Evolutionary conservation across 345 rosid genomes (phyloP).

Genomic region (Sapria himalayana): DNA sequence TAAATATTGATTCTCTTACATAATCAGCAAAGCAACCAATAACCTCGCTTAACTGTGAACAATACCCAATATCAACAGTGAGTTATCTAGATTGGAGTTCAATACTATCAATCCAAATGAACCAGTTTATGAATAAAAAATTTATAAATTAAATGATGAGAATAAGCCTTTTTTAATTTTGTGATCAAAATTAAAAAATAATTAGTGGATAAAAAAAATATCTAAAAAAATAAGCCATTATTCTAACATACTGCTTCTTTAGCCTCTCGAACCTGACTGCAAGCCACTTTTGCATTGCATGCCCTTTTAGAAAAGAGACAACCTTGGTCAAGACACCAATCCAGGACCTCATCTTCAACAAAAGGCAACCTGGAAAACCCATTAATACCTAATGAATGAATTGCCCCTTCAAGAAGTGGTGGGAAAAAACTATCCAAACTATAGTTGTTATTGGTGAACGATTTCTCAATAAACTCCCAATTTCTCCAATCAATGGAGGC

Average conservation of each 20-base stretch:
- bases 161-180: too few species aligned
- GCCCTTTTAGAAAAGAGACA: slow-evolving; percentile 14
- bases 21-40: too few species aligned
- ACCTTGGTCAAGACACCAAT: slow-evolving; percentile 12
- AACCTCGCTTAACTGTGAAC: too few species aligned
- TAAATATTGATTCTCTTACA: slow-evolving; percentile 12
- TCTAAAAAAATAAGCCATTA: slow-evolving; percentile 1
- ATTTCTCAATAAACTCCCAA: slow-evolving; percentile 35
- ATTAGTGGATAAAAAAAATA: neutral
- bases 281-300: slow-evolving; percentile 10
- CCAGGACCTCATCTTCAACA: slow-evolving; percentile 11
- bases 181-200: neutral
- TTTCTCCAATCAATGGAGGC: slow-evolving; percentile 49
- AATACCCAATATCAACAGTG: too few species aligned
- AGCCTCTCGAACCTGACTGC: slow-evolving; percentile 12
- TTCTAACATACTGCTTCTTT: slow-evolving; percentile 23
- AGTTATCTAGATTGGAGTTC: too few species aligned
- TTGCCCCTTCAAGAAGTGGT: slow-evolving; percentile 14
- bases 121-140: too few species aligned
- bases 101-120: too few species aligned
- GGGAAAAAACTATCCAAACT: slow-evolving; percentile 9
- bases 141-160: too few species aligned
- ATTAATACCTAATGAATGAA: slow-evolving; percentile 20
- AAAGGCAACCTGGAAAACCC: slow-evolving; percentile 13
- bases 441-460: slow-evolving; percentile 6